These are phyloP conservation scores for Trichoderma breve DNA, from an alignment of 2,329 filamentous ascomycete species.

Conservation along the genomic window DNA sequence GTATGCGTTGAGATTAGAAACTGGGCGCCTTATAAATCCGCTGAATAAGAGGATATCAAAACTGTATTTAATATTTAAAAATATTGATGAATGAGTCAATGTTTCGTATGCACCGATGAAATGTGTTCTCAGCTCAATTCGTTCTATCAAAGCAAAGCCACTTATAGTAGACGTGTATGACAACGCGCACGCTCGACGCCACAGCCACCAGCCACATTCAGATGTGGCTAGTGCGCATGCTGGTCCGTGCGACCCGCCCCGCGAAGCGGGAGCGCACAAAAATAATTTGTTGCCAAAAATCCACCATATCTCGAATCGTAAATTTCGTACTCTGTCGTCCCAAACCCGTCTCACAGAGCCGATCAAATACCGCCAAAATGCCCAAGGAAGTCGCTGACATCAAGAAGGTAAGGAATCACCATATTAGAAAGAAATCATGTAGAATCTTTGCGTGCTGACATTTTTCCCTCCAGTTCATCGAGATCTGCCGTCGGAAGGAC, in stretches of 20 bases:
- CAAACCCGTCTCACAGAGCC: conserved; percentile 26
- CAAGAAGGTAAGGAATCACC: conserved; percentile 65
- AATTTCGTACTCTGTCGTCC: conserved; percentile 20
- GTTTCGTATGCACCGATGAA: not conserved
- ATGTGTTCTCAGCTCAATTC: conserved; percentile 12
- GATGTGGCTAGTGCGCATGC: not conserved
- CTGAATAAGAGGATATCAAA: not conserved
- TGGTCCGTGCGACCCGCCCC: conserved; percentile 28
- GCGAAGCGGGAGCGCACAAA: conserved; percentile 31
- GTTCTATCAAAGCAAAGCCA: conserved; percentile 2
- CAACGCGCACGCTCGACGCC: conserved; percentile 19
- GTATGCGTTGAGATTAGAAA: not conserved
- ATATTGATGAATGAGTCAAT: not conserved
- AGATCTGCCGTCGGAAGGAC: conserved; percentile 99
- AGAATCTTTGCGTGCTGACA: conserved; percentile 29
- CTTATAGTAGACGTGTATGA: not conserved
- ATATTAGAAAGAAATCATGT: not conserved
- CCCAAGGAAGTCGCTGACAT: conserved; percentile 97
- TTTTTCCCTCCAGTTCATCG: conserved; percentile 78
- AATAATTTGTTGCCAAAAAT: conserved; percentile 28
- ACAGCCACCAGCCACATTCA: conserved; percentile 12
- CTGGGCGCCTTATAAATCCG: not conserved
- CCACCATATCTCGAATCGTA: conserved; percentile 22
- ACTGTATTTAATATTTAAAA: no score
- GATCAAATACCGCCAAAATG: conserved; percentile 70